Percentiles rank a stretch among this genome's conserved stretches.
Conservation (phyloP, 2,329 filamentous ascomycete species). For the Penicillium sp. region DNA sequence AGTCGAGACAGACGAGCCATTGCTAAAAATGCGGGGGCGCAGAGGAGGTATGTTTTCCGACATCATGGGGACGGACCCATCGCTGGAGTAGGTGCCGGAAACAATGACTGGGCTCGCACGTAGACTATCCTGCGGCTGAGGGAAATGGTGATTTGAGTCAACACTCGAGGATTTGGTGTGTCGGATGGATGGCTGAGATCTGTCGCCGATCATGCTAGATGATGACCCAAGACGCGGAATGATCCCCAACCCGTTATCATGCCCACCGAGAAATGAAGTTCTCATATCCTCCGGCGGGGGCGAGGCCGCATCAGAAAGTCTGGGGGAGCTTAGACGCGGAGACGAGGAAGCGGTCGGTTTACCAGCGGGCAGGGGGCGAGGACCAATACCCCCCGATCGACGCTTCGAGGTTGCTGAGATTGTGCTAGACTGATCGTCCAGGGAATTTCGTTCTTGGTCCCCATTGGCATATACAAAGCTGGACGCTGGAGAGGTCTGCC, state of each 20-base stretch:
- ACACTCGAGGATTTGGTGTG: slow-evolving; percentile 39
- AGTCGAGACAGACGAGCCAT: slow-evolving; percentile 32
- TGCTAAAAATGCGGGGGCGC: slow-evolving; percentile 36
- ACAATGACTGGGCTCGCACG: slow-evolving; percentile 35
- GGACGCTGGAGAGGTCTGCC: slow-evolving; percentile 28
- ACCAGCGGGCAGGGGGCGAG: slow-evolving; percentile 23
- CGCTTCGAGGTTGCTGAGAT: slow-evolving; percentile 22
- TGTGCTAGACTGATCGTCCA: slow-evolving; percentile 21
- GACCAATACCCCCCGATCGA: slow-evolving; percentile 30
- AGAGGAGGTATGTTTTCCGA: slow-evolving; percentile 30
- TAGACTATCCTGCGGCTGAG: slow-evolving; percentile 23
- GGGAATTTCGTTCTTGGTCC: slow-evolving; percentile 30
- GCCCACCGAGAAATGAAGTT: slow-evolving; percentile 18
- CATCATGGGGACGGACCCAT: slow-evolving; percentile 20
- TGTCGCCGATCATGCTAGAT: slow-evolving; percentile 19
- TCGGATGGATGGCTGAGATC: slow-evolving; percentile 19
- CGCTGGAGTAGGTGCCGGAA: slow-evolving; percentile 27
- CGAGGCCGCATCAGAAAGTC: slow-evolving; percentile 26
- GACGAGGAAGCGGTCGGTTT: slow-evolving; percentile 28
- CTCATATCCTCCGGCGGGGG: slow-evolving; percentile 26
- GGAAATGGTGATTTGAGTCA: slow-evolving; percentile 27
- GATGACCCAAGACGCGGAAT: slow-evolving; percentile 23
- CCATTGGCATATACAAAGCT: slow-evolving; percentile 44
- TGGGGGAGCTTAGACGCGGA: slow-evolving; percentile 34
- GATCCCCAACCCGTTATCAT: slow-evolving; percentile 25